Evolutionary conservation across 2,329 filamentous ascomycete species (phyloP).

Genomic region (Pseudogymnoascus sp.): DNA sequence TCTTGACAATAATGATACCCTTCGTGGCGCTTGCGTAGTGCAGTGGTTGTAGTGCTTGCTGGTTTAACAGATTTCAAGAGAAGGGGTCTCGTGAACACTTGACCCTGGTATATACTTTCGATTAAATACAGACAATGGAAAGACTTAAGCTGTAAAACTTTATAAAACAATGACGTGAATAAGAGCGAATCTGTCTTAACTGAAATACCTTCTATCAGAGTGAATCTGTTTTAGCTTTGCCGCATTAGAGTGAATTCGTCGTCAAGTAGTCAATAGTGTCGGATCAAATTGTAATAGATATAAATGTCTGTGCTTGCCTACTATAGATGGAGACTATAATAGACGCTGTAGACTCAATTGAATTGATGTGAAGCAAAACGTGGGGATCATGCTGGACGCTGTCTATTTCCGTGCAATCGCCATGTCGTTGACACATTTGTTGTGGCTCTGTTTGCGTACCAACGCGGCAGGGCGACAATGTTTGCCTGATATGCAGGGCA

Average conservation of each 20-base stretch:
- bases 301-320: background rate
- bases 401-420: slow-evolving; percentile 4
- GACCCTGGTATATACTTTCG: background rate
- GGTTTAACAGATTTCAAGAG: slow-evolving; percentile 3
- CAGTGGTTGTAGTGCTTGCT: slow-evolving; percentile 6
- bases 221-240: background rate
- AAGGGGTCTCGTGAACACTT: background rate
- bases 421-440: background rate
- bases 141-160: background rate
- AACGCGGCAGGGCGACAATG: background rate
- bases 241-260: background rate
- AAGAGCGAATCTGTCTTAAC: background rate
- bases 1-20: slow-evolving; percentile 7
- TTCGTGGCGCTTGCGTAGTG: slow-evolving; percentile 6
- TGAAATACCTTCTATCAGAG: background rate
- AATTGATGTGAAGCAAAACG: background rate
- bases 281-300: background rate
- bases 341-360: background rate
- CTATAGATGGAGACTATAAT: background rate
- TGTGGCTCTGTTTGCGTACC: background rate
- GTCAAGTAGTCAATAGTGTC: background rate
- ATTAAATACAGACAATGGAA: slow-evolving; percentile 4
- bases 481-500: slow-evolving; percentile 1
- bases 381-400: background rate
- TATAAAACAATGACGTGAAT: background rate